Evolutionary conservation across 768 basidiomycete genomes (phyloP).

Genomic region (Cyathus striatus): DNA sequence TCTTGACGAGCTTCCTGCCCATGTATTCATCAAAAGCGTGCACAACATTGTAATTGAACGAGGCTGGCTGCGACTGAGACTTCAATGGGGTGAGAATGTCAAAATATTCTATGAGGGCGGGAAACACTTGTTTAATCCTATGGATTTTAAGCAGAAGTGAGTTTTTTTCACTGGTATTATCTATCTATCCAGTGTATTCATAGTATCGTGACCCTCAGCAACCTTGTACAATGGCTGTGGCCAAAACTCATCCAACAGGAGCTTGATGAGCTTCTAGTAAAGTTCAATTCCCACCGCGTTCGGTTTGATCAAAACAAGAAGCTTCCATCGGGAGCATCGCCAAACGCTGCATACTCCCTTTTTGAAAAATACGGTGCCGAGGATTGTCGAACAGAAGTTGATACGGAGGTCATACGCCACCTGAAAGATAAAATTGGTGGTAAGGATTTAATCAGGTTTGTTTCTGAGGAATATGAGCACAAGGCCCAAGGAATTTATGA

Average conservation of each 20-base stretch:
- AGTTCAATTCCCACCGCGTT: slow-evolving; percentile 12
- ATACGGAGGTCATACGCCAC: no score
- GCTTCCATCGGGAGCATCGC: no score
- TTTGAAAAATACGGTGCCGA: no score
- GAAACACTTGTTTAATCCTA: slow-evolving; percentile 8
- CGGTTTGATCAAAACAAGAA: no score
- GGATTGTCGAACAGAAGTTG: no score
- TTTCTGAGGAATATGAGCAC: no score
- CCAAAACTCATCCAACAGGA: slow-evolving; percentile 17
- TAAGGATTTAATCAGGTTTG: no score
- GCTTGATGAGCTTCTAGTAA: slow-evolving; percentile 11
- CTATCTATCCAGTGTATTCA: neutral
- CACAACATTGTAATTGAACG: slow-evolving; percentile 24
- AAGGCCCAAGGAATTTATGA: no score
- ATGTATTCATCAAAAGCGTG: slow-evolving; percentile 18
- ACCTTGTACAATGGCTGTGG: slow-evolving; percentile 24
- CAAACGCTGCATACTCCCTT: no score
- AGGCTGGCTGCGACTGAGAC: slow-evolving; percentile 18
- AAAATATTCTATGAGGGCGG: slow-evolving; percentile 14
- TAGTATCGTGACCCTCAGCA: slow-evolving; percentile 11
- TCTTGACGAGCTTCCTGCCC: slow-evolving; percentile 15
- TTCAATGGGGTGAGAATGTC: slow-evolving; percentile 23
- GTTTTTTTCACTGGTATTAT: neutral
- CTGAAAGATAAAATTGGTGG: no score
- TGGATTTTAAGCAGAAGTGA: neutral